Evolutionary conservation across 495 filamentous ascomycete species (phyloP).

Genomic region (Neurospora cerealis): DNA sequence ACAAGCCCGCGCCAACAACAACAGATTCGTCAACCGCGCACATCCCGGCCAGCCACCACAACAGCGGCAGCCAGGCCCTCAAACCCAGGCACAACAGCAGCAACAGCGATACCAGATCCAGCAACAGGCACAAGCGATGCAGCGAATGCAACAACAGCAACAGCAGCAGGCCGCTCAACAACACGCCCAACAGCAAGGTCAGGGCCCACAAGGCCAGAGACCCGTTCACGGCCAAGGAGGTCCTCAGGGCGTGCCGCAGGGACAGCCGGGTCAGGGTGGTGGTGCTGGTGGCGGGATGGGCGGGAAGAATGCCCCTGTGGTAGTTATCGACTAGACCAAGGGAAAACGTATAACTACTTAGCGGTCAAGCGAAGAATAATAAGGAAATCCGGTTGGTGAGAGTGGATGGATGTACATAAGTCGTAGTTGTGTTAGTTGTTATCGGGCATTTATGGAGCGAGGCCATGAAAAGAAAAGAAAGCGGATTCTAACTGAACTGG

Average conservation of each 20-base stretch:
- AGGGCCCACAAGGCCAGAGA: not conserved
- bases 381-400: not conserved
- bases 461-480: not conserved
- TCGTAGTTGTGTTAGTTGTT: not conserved
- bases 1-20: slow-evolving; percentile 3
- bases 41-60: slow-evolving; percentile 4
- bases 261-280: not conserved
- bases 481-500: not conserved
- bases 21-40: not conserved
- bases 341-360: not conserved
- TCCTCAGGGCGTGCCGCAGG: not conserved
- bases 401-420: not conserved
- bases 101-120: slow-evolving; percentile 6
- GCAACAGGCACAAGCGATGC: not conserved
- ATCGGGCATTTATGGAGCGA: not conserved
- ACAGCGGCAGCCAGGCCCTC: slow-evolving; percentile 5
- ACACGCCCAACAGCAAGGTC: not conserved
- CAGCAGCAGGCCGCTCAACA: slow-evolving; percentile 14
- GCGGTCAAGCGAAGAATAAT: not conserved
- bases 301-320: not conserved
- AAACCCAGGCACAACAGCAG: slow-evolving; percentile 3
- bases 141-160: slow-evolving; percentile 9
- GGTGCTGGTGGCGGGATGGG: not conserved
- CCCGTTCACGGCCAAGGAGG: slow-evolving; percentile 1
- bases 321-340: not conserved